Percentiles rank a stretch among this genome's conserved stretches.
These are phyloP conservation scores for Penicillium verhagenii DNA, from an alignment of 495 filamentous ascomycete genomes.

Conservation along the genomic window DNA sequence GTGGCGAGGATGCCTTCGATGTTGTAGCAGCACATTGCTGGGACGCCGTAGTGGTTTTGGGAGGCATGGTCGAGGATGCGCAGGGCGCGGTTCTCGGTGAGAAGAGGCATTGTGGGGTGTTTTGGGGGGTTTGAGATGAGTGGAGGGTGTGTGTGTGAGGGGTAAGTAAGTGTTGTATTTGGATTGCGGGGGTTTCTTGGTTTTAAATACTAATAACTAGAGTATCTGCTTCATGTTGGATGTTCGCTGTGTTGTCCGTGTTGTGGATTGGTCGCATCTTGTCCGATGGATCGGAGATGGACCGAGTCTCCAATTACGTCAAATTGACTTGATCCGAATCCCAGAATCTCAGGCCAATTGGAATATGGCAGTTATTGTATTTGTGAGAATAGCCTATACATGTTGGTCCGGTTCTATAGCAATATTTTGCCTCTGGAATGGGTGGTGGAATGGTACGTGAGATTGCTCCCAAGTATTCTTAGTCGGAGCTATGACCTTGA, in stretches of 20 bases:
- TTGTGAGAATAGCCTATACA: too few relatives aligned
- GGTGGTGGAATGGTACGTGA: too few relatives aligned
- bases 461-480: too few relatives aligned
- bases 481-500: too few relatives aligned
- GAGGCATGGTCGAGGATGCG: constrained; percentile 67
- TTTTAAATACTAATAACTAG: too few relatives aligned
- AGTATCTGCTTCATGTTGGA: background rate
- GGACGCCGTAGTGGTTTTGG: constrained; percentile 38
- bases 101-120: constrained; percentile 42
- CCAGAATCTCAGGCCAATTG: too few relatives aligned
- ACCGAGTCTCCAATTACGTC: constrained; percentile 6
- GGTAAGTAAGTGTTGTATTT: too few relatives aligned
- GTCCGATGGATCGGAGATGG: constrained; percentile 17
- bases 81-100: constrained; percentile 64
- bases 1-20: constrained; percentile 78
- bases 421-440: too few relatives aligned
- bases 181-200: background rate
- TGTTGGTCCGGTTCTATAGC: too few relatives aligned
- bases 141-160: background rate
- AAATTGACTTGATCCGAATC: background rate
- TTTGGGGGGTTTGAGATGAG: background rate
- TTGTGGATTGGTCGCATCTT: constrained; percentile 8
- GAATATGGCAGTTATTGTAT: too few relatives aligned
- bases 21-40: constrained; percentile 84
- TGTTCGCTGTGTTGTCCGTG: constrained; percentile 6